Base-by-base conservation (phyloP, 805 yeast species). In the Yarrowia sp. region DNA sequence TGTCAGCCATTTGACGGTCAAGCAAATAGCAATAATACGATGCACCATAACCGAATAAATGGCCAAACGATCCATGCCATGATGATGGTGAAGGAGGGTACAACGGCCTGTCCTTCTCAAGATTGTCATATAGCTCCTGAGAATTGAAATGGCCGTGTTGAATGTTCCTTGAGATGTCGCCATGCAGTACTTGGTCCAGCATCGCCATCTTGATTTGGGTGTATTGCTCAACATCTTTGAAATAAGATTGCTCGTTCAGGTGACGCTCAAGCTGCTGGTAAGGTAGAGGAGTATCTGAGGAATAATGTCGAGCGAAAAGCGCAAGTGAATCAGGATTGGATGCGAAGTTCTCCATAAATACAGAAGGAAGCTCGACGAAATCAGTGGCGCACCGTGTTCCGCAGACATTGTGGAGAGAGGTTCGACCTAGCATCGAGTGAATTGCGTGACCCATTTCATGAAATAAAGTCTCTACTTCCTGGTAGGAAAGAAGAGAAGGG, bases 381-480 rank as follows among this genome's bases (percentile, higher is more conserved):
- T 95, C 99, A 0, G 98, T 91, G 5, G 91, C 90, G 76, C 98
- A 94, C 69, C 99, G 83, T 0, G 99, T 95, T 3, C 99, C 99
- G 40, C 96, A 88, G 9, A 94, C 89, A 76, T 92, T 95, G 76
- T 95, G 99, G 65, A 94, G 79, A 50, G 88, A 83, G 0, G 99
- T 95, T 70, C 94, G 84, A 0, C 98, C 99, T 20, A 95, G 79
- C 97, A 95, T 94, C 2, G 98, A 91, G 76, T 95, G 99, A 86
- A 95, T 90, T 0, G 98, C 98, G 77, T 95, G 99, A 0, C 99
- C 99, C 97, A 95, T 92, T 78, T 95, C 99, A 78, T 95, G 99
- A 80, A 95, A 95, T 19, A 95, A 79, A 0, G 99, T 95, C 73
- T 94, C 97, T 20, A 94, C 92, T 73, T 95, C 98, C 68, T 83